These are phyloP conservation scores for Apiospora koreana DNA, from an alignment of 2,329 filamentous ascomycete genomes.

Conservation along the genomic window DNA sequence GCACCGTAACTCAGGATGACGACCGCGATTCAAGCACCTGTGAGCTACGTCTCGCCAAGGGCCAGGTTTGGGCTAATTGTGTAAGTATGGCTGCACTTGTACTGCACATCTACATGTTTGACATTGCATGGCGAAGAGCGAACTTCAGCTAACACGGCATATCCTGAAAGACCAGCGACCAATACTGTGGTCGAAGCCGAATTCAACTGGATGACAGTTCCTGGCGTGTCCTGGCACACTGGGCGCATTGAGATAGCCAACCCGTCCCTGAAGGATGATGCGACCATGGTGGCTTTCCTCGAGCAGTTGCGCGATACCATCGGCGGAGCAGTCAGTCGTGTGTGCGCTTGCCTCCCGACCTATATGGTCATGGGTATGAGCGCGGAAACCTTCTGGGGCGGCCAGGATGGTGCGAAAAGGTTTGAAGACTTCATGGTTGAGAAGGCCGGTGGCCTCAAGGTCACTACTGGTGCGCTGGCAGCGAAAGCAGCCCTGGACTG, in stretches of 20 bases:
- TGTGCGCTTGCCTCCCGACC: constrained; percentile 29
- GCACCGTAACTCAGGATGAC: neutral
- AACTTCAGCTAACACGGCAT: neutral
- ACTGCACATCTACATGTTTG: no score
- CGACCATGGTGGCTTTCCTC: constrained; percentile 32
- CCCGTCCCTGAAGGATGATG: constrained; percentile 29
- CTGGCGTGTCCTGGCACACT: constrained; percentile 32
- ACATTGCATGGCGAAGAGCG: neutral
- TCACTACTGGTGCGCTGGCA: constrained; percentile 33
- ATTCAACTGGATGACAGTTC: constrained; percentile 33
- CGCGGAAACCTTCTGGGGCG: constrained; percentile 35
- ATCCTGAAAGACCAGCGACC: constrained; percentile 26
- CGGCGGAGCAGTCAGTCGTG: constrained; percentile 28
- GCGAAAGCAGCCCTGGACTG: constrained; percentile 29
- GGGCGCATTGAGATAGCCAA: constrained; percentile 33
- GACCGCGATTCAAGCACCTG: constrained; percentile 18
- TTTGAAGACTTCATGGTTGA: constrained; percentile 32
- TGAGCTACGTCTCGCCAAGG: constrained; percentile 24
- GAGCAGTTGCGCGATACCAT: constrained; percentile 30
- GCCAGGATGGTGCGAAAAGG: constrained; percentile 29
- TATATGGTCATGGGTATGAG: constrained; percentile 36
- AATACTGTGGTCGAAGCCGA: constrained; percentile 36
- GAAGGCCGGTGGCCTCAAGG: constrained; percentile 27
- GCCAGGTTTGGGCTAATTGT: constrained; percentile 34
- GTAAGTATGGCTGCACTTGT: no score